Conservation (phyloP, 2,329 filamentous ascomycete genomes). For the Penicillium sp. region DNA sequence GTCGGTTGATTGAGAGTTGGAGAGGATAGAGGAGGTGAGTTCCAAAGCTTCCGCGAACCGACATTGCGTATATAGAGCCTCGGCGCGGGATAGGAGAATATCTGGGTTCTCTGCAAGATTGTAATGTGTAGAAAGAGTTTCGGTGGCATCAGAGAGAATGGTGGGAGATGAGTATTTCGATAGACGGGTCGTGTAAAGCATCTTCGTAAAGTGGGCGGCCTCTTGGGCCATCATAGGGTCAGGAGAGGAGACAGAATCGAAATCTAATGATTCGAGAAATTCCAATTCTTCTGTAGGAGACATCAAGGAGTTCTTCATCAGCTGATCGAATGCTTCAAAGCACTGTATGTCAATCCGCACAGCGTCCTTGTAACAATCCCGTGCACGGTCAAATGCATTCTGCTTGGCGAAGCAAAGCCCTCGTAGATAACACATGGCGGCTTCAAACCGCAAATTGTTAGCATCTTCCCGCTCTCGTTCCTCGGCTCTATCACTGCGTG, state of each 20-base stretch:
- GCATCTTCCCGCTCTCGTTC: constrained; percentile 67
- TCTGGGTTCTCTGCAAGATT: constrained; percentile 83
- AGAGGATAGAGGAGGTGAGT: constrained; percentile 79
- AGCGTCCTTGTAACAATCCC: constrained; percentile 97
- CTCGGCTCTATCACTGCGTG: constrained; percentile 58
- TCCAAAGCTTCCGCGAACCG: constrained; percentile 83
- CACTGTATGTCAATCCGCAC: constrained; percentile 96
- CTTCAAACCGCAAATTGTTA: constrained; percentile 80
- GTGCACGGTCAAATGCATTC: constrained; percentile 94
- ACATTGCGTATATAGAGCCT: constrained; percentile 91
- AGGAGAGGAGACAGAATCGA: constrained; percentile 72
- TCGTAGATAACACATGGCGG: constrained; percentile 93
- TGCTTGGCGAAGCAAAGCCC: constrained; percentile 95
- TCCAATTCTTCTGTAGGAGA: constrained; percentile 84
- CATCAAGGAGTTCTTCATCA: constrained; percentile 95
- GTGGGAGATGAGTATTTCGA: constrained; percentile 91
- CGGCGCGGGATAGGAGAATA: constrained; percentile 82
- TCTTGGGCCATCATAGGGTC: constrained; percentile 73
- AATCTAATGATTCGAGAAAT: constrained; percentile 85
- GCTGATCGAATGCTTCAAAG: constrained; percentile 95
- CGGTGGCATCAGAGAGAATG: constrained; percentile 79
- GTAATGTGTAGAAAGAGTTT: constrained; percentile 91
- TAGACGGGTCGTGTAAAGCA: constrained; percentile 91
- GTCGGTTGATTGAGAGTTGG: constrained; percentile 85
- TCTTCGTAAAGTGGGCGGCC: constrained; percentile 88